Base-by-base conservation (phyloP, 2,329 filamentous ascomycete genomes). In the Phyllosticta paracitricarpa region DNA sequence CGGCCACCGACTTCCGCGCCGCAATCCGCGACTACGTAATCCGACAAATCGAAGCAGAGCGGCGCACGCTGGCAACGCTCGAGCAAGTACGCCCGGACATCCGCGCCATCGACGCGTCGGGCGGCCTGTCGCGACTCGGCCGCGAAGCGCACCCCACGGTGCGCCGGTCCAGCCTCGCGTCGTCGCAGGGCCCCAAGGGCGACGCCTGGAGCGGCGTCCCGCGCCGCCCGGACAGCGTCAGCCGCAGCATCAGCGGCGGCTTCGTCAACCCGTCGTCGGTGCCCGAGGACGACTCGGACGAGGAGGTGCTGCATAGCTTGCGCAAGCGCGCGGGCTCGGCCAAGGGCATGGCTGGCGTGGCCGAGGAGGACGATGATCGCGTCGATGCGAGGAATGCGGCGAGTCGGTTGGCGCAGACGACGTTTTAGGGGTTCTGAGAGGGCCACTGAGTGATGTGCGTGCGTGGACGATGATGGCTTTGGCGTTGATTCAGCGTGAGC, bases 141-240 rank as follows among this genome's bases (percentile, higher is more conserved):
- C 86, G 94, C 62, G 94, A 99, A 76, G 80, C 89, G 17, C 91
- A 96, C 72, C 93, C 94, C 2, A 77, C 86, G 4, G 76, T 78
- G 33, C 84, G 94, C 60, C 85, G 93, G 64, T 77, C 87, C 26
- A 93, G 85, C 73, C 76, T 97, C 66, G 89, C 89, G 17, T 89
- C 89, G 55, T 94, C 89, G 69, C 94, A 99, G 76, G 94, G 94
- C 0, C 93, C 94, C 57, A 96, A 96, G 77, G 94, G 94, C n/a
- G 94, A 99, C 74, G 88, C 94, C 17, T 99, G 94, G 94, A 96
- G 91, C 69, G 94, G 94, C 62, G 91, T 97, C 28, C 90, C 92
- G 40, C 84, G 94, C 64, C 84, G 89, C 61, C 85, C 87, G 30
- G 73, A 96, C 68, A 87, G 86, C n/a, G 76, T 91, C 61, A 88